Conservation (phyloP, 2,329 filamentous ascomycete genomes). For the Colletotrichum chlorophyti region DNA sequence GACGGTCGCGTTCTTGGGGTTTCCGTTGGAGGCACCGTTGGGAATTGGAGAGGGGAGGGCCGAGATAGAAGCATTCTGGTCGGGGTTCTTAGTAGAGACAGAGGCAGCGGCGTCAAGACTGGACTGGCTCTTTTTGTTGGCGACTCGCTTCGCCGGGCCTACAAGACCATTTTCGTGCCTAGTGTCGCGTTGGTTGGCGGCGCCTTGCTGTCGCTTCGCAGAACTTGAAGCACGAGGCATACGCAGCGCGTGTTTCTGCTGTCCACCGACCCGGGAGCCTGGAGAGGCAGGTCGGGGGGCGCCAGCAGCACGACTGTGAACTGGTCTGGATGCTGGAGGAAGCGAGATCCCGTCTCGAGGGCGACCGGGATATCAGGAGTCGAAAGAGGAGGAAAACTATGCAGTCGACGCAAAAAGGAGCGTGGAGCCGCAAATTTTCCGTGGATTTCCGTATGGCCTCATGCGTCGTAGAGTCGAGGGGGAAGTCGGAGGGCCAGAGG, state of each 20-base stretch:
- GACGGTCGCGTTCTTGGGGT: conserved; percentile 27
- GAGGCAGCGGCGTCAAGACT: conserved; percentile 45
- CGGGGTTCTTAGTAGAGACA: conserved; percentile 33
- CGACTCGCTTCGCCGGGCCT: conserved; percentile 55
- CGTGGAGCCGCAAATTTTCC: conserved; percentile 14
- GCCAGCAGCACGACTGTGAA: conserved; percentile 40
- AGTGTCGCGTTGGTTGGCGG: conserved; percentile 70
- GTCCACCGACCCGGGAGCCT: conserved; percentile 44
- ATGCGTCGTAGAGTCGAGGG: conserved; percentile 17
- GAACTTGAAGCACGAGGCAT: conserved; percentile 68
- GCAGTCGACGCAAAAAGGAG: conserved; percentile 25
- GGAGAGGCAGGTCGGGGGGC: conserved; percentile 37
- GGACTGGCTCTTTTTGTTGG: conserved; percentile 53
- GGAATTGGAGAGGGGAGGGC: conserved; percentile 33
- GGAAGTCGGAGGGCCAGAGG: neutral
- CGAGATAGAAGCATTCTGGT: conserved; percentile 37
- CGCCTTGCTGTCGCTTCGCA: conserved; percentile 68
- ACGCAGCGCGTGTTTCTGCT: conserved; percentile 48
- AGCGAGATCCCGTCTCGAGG: conserved; percentile 19
- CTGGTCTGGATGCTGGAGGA: conserved; percentile 25
- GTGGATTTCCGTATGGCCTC: conserved; percentile 12
- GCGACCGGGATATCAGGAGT: conserved; percentile 30
- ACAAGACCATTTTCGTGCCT: conserved; percentile 89
- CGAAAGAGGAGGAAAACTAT: conserved; percentile 20
- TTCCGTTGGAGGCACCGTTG: conserved; percentile 37